These are phyloP conservation scores for Rubroshorea leprosula DNA, from an alignment of 345 rosid genomes.

Conservation along the genomic window DNA sequence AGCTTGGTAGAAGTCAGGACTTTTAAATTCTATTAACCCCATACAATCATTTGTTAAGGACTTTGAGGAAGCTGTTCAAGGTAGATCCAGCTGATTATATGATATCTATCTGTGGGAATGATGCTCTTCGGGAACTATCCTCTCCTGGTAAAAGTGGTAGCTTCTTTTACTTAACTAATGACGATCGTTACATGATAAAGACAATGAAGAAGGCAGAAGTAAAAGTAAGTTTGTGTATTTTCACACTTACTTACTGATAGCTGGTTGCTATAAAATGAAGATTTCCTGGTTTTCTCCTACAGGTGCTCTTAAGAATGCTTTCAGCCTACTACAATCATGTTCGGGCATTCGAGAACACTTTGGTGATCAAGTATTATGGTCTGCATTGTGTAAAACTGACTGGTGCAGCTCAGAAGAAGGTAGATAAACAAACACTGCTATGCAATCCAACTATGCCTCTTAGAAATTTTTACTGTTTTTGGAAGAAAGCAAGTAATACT, in stretches of 20 bases:
- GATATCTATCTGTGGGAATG: slow-evolving; percentile 86
- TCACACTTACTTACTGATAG: neutral
- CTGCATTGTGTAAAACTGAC: slow-evolving; percentile 80
- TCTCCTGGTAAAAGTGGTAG: slow-evolving; percentile 99
- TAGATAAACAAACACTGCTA: slow-evolving; percentile 13
- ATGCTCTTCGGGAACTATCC: slow-evolving; percentile 90
- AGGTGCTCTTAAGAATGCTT: slow-evolving; percentile 96
- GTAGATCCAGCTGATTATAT: slow-evolving; percentile 97
- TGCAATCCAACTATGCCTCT: neutral
- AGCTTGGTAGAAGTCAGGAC: no score
- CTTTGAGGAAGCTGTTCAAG: slow-evolving; percentile 83
- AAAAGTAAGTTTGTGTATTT: slow-evolving; percentile 41
- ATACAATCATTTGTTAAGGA: slow-evolving; percentile 33
- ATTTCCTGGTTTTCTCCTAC: slow-evolving; percentile 2
- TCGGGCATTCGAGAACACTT: slow-evolving; percentile 72
- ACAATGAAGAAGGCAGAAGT: slow-evolving; percentile 88
- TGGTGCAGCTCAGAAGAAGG: slow-evolving; percentile 87
- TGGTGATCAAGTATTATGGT: slow-evolving; percentile 76
- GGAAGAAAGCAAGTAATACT: neutral
- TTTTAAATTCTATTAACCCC: neutral
- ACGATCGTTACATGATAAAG: slow-evolving; percentile 93
- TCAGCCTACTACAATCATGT: slow-evolving; percentile 82
- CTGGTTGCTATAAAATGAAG: neutral
- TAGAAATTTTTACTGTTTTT: neutral
- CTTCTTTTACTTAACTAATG: slow-evolving; percentile 83